Conservation (phyloP, 116 monocot species). For the Papilionanthe hybrid region DNA sequence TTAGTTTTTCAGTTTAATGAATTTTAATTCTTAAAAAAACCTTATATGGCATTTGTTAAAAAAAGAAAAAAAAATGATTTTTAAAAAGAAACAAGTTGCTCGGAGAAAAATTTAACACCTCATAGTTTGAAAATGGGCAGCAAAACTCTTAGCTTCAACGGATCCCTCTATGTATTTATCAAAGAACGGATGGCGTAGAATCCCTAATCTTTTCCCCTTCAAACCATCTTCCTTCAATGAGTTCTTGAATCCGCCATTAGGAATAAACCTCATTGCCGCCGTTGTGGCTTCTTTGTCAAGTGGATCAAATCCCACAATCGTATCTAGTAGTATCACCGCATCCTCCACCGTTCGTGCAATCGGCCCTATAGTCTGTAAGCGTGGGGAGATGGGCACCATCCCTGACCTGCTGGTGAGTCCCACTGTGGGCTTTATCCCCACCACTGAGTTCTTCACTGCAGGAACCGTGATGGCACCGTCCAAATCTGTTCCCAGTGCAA, state of each 20-base stretch:
- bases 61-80: too few relatives aligned
- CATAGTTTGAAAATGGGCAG: conserved; percentile 41
- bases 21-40: too few relatives aligned
- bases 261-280: conserved; percentile 42
- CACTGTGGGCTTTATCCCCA: conserved; percentile 71
- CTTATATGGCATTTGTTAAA: too few relatives aligned
- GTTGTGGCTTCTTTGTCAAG: conserved; percentile 38
- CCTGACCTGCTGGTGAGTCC: conserved; percentile 67
- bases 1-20: too few relatives aligned
- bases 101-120: conserved; percentile 18
- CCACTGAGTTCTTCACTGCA: conserved; percentile 33
- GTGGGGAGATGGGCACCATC: conserved; percentile 49
- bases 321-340: conserved; percentile 57
- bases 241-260: conserved; percentile 47
- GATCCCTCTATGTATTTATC: conserved; percentile 10
- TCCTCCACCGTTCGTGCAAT: conserved; percentile 58
- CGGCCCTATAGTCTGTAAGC: conserved; percentile 30
- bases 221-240: conserved; percentile 53
- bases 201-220: conserved; percentile 63
- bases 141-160: conserved; percentile 5
- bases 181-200: conserved; percentile 37
- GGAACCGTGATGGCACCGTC: conserved; percentile 71
- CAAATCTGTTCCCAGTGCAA: conserved; percentile 62
- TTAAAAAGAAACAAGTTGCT: too few relatives aligned
- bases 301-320: conserved; percentile 50